Conservation (phyloP, 345 rosid genomes). For the Corchorus olitorius region DNA sequence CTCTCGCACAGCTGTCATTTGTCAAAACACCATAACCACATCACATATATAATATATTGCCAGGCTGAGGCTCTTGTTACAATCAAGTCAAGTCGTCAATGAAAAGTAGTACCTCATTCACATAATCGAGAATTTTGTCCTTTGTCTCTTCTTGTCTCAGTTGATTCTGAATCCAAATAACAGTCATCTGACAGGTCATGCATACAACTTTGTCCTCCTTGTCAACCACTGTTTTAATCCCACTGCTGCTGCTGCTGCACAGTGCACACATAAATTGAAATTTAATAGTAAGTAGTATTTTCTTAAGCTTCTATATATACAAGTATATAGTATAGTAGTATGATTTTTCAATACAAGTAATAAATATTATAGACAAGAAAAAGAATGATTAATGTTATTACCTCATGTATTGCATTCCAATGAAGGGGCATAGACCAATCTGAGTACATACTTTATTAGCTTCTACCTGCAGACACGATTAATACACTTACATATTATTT, state of each 20-base stretch:
- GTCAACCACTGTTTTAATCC: constrained; percentile 47
- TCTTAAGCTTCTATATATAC: too few species aligned
- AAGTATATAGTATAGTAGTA: too few species aligned
- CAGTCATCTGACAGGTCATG: constrained; percentile 66
- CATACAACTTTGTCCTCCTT: constrained; percentile 46
- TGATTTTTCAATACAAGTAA: not conserved
- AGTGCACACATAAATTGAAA: constrained; percentile 26
- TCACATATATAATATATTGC: not conserved
- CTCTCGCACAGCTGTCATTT: constrained; percentile 61
- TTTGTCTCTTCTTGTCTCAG: constrained; percentile 56
- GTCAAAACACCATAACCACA: not conserved
- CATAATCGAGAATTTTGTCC: constrained; percentile 55
- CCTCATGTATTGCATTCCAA: constrained; percentile 28
- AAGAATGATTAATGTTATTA: constrained; percentile 22
- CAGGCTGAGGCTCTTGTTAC: not conserved
- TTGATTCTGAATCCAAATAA: constrained; percentile 68
- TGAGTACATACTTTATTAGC: constrained; percentile 60
- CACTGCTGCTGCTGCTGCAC: too few species aligned
- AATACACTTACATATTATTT: not conserved
- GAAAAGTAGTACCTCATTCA: constrained; percentile 43
- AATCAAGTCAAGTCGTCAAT: too few species aligned
- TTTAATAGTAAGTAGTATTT: not conserved
- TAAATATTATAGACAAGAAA: not conserved
- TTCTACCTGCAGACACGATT: constrained; percentile 42
- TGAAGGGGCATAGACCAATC: constrained; percentile 57